Base-by-base conservation (phyloP, 1,284 basidiomycete genomes). In the Tylopilus sp. region DNA sequence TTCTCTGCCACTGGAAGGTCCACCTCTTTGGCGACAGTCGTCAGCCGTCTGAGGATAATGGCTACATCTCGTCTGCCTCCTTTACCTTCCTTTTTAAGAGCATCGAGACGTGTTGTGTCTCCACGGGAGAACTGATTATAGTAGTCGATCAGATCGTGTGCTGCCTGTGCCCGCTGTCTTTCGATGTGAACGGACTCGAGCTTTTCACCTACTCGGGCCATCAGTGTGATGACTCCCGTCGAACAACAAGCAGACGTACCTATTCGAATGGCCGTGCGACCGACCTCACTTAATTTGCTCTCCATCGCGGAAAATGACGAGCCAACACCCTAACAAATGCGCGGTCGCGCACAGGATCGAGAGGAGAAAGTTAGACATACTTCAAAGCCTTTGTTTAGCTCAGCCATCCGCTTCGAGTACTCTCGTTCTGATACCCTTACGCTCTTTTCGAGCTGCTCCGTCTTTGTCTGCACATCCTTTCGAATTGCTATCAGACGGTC, bases 181-280 rank as follows among this genome's bases (percentile, higher is more conserved):
- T 96, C 90, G 55, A 94, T 84, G 69, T 98, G 94, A 22, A 99
- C 88, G 1, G 88, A 90, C 72, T 99, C 96, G 46, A 99, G 84
- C 74, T 99, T 95, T 74, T 98, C 94, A 49, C 94, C 92, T 93
- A 19, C 26, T 45, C 43, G 44, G 32, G n/a, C n/a, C 28, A 51
- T 59, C 35, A 53, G 39, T 19, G 25, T 17, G 41, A 55, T 56
- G 54, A n/a, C 62, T 50, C 57, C 43, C 25, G 44, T 36, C 28
- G 33, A 29, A 37, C 17, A 40, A 9, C 22, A 39, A 36, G 43
- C 4, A 31, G 40, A 68, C 78, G 64, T 61, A 86, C 94, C 96
- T 65, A 99, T 98, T 39, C 95, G 83, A 50, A 98, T 89, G 4
- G 97, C 94, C 7, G 94, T 94, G 52, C 93, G 84, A 20, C 95